Conservation (phyloP, 2,329 filamentous ascomycete genomes). For the Huntiella bhutanensis region DNA sequence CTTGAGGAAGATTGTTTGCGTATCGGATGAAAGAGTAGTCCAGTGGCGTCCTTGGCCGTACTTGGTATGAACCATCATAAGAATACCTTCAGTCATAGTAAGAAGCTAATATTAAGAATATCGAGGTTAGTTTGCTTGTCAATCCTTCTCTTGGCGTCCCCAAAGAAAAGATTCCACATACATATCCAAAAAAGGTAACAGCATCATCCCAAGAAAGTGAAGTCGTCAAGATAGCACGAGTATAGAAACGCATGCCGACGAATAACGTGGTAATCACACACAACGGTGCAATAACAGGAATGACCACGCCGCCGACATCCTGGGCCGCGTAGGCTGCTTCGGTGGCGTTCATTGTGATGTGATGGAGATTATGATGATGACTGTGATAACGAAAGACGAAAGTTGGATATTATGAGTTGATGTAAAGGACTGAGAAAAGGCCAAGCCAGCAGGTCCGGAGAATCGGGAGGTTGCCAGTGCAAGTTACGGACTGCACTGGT, state of each 20-base stretch:
- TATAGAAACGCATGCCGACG: slow-evolving; percentile 9
- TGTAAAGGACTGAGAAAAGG: too few relatives aligned
- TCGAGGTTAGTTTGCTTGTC: background rate
- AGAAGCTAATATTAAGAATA: background rate
- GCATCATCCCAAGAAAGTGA: slow-evolving; percentile 9
- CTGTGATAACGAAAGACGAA: background rate
- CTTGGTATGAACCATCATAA: slow-evolving; percentile 9
- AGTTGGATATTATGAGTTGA: too few relatives aligned
- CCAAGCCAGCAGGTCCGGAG: too few relatives aligned
- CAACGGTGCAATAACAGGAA: slow-evolving; percentile 4
- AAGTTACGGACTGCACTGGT: too few relatives aligned
- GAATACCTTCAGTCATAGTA: slow-evolving; percentile 6
- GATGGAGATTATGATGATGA: background rate
- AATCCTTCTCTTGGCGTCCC: background rate
- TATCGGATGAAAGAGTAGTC: slow-evolving; percentile 1
- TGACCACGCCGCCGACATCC: slow-evolving; percentile 1
- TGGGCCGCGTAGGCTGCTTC: background rate
- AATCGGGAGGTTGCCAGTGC: too few relatives aligned
- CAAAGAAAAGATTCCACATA: slow-evolving; percentile 2
- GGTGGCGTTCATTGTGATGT: background rate
- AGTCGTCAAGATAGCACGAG: slow-evolving; percentile 3
- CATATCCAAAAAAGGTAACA: slow-evolving; percentile 2
- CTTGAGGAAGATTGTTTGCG: slow-evolving; percentile 11
- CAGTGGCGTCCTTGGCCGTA: slow-evolving; percentile 9
- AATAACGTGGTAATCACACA: slow-evolving; percentile 1